A percentile compares a stretch with the other conserved stretches of the same genome.
These are phyloP conservation scores for Tympanopsis confertula DNA, from an alignment of 2,329 filamentous ascomycete genomes.

Conservation along the genomic window DNA sequence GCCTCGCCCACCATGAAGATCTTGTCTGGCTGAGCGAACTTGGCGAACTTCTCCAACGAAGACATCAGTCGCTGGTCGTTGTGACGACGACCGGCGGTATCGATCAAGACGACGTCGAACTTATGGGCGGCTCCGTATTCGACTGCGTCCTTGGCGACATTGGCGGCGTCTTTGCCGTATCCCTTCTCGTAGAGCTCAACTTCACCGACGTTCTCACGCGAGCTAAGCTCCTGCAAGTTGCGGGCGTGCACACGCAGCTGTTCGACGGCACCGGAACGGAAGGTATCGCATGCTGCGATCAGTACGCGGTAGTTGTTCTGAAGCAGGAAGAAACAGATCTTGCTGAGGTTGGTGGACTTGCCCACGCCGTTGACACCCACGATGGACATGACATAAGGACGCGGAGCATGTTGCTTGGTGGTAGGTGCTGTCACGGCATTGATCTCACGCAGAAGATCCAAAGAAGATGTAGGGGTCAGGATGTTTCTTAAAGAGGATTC, in stretches of 20 bases:
- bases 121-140: conserved; percentile 59
- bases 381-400: conserved; percentile 95
- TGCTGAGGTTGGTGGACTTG: conserved; percentile 94
- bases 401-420: conserved; percentile 48
- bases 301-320: conserved; percentile 96
- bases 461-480: conserved; percentile 84
- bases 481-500: conserved; percentile 88
- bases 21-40: conserved; percentile 91
- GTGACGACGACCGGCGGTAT: conserved; percentile 87
- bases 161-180: conserved; percentile 93
- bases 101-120: conserved; percentile 91
- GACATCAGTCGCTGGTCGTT: conserved; percentile 96
- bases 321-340: conserved; percentile 94
- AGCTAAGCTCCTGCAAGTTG: conserved; percentile 79
- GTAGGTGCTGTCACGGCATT: conserved; percentile 61
- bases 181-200: conserved; percentile 94
- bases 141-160: conserved; percentile 92
- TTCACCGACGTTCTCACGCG: conserved; percentile 62
- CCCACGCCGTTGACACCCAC: conserved; percentile 97
- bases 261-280: conserved; percentile 92
- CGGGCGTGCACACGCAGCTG: conserved; percentile 91
- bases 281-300: conserved; percentile 90
- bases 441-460: conserved; percentile 90
- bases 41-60: conserved; percentile 91
- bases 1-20: conserved; percentile 95